phyloP scores from a whole-genome alignment of 176 grass and related monocot genomes.

The Calamus simplicifolius region DNA sequence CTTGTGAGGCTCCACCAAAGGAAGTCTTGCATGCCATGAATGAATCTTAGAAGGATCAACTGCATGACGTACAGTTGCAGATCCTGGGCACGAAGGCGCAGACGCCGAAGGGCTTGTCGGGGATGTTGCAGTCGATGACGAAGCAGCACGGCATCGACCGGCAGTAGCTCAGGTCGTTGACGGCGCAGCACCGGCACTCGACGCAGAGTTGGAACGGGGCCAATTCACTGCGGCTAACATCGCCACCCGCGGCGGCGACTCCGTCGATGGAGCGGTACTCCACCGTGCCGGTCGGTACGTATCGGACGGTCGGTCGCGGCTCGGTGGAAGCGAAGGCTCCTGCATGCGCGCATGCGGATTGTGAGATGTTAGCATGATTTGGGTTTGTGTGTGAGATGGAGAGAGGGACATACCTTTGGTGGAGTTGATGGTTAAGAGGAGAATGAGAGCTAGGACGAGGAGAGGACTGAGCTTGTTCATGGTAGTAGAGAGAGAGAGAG shows the following conservation, averaged over 20 bases:
- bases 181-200: constrained; percentile 52
- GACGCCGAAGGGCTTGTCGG: constrained; percentile 74
- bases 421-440: neutral
- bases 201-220: constrained; percentile 59
- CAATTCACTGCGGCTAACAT: neutral
- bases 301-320: neutral
- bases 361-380: neutral
- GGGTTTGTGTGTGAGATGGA: neutral
- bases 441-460: too few relatives aligned
- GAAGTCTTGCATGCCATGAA: too few relatives aligned
- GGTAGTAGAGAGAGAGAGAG: too few relatives aligned
- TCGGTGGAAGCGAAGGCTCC: neutral
- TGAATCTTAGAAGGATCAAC: too few relatives aligned
- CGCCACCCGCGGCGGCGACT: neutral
- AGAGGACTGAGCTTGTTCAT: too few relatives aligned
- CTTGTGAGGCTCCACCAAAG: too few relatives aligned
- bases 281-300: neutral
- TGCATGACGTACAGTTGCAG: constrained; percentile 45
- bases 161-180: constrained; percentile 36
- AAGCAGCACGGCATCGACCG: constrained; percentile 59
- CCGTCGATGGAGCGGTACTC: neutral
- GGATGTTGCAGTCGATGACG: constrained; percentile 70
- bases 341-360: too few relatives aligned
- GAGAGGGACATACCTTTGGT: neutral
- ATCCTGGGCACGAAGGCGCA: constrained; percentile 57